Evolutionary conservation across 352 stramenopile species (phyloP).

Genomic region (Phytophthora aleatoria): DNA sequence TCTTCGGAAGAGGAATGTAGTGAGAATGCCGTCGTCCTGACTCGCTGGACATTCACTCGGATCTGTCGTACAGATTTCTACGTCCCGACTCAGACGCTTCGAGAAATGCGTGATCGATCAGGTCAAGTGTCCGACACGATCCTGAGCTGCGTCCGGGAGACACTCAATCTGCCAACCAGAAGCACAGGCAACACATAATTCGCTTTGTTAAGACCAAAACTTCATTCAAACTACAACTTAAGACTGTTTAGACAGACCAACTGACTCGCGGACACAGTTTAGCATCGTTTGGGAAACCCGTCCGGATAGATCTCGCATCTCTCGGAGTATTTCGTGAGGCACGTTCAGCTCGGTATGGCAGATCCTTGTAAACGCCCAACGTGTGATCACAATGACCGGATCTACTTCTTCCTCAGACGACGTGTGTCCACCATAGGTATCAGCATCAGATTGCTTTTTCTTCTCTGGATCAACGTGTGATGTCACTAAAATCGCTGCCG

Average conservation of each 20-base stretch:
- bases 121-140: too few relatives aligned
- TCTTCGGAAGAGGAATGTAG: too few relatives aligned
- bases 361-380: slow-evolving; percentile 39
- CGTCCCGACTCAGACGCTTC: too few relatives aligned
- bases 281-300: slow-evolving; percentile 25
- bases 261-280: slow-evolving; percentile 27
- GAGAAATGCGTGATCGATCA: too few relatives aligned
- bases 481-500: slow-evolving; percentile 32
- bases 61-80: too few relatives aligned
- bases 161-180: too few relatives aligned
- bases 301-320: slow-evolving; percentile 29
- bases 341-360: slow-evolving; percentile 36
- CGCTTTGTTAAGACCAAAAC: too few relatives aligned
- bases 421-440: slow-evolving; percentile 13
- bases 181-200: too few relatives aligned
- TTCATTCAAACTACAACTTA: background rate
- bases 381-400: slow-evolving; percentile 38
- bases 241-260: slow-evolving; percentile 16
- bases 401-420: slow-evolving; percentile 32
- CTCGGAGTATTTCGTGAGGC: slow-evolving; percentile 26
- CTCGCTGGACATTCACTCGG: too few relatives aligned
- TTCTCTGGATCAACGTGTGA: slow-evolving; percentile 13
- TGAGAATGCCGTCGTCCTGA: too few relatives aligned
- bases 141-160: too few relatives aligned
- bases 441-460: slow-evolving; percentile 7